Conservation (phyloP, 768 basidiomycete genomes). For the Kwoniella sp. region DNA sequence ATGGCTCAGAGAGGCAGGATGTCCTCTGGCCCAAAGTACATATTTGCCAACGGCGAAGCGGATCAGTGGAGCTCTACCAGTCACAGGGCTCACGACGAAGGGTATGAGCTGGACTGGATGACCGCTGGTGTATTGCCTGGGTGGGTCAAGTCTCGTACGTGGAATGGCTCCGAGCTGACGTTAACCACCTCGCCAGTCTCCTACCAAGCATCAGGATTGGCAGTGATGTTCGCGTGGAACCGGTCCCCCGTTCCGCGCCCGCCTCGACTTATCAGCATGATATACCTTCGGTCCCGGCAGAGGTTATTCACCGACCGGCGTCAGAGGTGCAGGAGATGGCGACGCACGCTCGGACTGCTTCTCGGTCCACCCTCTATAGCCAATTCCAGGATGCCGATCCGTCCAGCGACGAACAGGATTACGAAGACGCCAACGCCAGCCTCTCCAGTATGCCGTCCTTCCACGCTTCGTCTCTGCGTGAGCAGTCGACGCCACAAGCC, state of each 20-base stretch:
- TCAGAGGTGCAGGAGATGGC: too few species aligned
- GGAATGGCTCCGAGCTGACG: too few species aligned
- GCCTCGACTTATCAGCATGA: neutral
- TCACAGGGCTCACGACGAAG: neutral
- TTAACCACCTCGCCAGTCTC: slow-evolving; percentile 16
- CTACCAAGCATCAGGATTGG: slow-evolving; percentile 28
- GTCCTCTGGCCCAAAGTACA: slow-evolving; percentile 31
- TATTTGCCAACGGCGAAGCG: slow-evolving; percentile 12
- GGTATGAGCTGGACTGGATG: slow-evolving; percentile 38
- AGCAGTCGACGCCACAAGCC: slow-evolving; percentile 9
- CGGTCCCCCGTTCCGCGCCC: slow-evolving; percentile 4
- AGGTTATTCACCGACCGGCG: too few species aligned
- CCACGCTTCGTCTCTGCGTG: neutral
- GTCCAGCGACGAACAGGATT: neutral
- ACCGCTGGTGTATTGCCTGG: slow-evolving; percentile 30
- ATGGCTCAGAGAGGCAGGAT: slow-evolving; percentile 26
- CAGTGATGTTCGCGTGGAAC: slow-evolving; percentile 16
- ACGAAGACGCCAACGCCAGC: slow-evolving; percentile 7
- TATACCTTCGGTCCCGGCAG: too few species aligned
- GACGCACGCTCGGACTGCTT: too few species aligned
- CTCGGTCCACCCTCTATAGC: neutral
- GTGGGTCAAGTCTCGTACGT: slow-evolving; percentile 23
- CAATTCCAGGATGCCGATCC: neutral
- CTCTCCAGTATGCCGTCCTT: slow-evolving; percentile 8
- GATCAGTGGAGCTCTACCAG: too few species aligned